These are phyloP conservation scores for Penicillium occitanis DNA, from an alignment of 2,329 filamentous ascomycete species.

Conservation along the genomic window DNA sequence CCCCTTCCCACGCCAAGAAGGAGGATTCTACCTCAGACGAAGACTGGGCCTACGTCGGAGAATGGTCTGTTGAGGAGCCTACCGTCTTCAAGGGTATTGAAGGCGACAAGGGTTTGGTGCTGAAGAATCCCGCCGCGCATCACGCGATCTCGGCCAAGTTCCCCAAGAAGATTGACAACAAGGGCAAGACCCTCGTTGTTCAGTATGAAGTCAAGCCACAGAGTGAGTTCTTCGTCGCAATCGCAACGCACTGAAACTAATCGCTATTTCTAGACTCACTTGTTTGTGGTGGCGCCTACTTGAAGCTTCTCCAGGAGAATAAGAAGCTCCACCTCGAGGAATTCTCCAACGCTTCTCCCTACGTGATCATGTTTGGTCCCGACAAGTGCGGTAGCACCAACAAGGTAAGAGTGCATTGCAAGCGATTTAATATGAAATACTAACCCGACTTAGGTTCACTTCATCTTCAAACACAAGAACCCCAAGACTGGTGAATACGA, in stretches of 20 bases:
- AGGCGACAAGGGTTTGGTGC: slow-evolving; percentile 92
- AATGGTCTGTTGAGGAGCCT: slow-evolving; percentile 96
- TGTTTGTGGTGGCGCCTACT: slow-evolving; percentile 96
- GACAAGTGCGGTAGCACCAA: slow-evolving; percentile 99
- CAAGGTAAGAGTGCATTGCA: slow-evolving; percentile 65
- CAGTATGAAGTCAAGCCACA: slow-evolving; percentile 99
- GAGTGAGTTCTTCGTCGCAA: slow-evolving; percentile 59
- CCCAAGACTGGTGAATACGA: slow-evolving; percentile 99
- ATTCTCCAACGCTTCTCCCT: slow-evolving; percentile 95
- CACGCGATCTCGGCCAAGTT: slow-evolving; percentile 99
- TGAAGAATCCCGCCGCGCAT: slow-evolving; percentile 97
- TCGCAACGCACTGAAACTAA: slow-evolving; percentile 30
- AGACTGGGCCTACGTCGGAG: slow-evolving; percentile 96
- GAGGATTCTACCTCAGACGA: slow-evolving; percentile 75
- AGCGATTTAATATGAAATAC: not conserved
- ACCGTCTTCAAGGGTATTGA: slow-evolving; percentile 85
- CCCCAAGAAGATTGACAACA: slow-evolving; percentile 93
- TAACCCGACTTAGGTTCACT: slow-evolving; percentile 58
- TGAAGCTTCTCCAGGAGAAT: slow-evolving; percentile 98
- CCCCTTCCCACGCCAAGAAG: slow-evolving; percentile 95
- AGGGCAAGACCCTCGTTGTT: slow-evolving; percentile 92
- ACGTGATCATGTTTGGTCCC: slow-evolving; percentile 99
- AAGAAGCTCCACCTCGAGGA: slow-evolving; percentile 95
- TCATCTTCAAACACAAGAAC: slow-evolving; percentile 99
- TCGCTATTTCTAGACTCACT: slow-evolving; percentile 68